phyloP scores from a whole-genome alignment of 352 stramenopile species.

The Pythium biforme region DNA sequence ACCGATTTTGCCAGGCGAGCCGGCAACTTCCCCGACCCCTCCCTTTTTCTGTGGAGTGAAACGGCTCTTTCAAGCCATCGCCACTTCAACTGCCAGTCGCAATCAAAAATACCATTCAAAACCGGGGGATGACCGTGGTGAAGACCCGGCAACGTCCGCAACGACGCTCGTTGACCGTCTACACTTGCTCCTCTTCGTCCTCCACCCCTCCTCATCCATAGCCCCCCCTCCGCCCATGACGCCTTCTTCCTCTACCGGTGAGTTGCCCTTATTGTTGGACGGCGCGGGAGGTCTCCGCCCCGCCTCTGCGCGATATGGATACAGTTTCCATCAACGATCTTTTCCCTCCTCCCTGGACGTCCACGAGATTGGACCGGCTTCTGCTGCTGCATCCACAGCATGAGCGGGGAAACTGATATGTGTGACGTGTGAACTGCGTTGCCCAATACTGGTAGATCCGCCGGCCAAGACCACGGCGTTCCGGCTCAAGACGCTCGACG shows the following conservation, averaged over 20 bases:
- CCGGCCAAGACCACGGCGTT: constrained; percentile 18
- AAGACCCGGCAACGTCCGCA: not conserved
- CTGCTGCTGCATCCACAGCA: not conserved
- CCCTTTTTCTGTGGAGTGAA: not conserved
- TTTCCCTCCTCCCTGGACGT: not conserved
- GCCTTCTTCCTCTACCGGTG: not conserved
- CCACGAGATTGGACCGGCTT: constrained; percentile 3
- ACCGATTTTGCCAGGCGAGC: constrained; percentile 13
- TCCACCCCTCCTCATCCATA: not conserved
- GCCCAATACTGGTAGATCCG: not conserved
- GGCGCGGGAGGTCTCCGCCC: not conserved
- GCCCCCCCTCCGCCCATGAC: not conserved
- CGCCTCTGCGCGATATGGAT: constrained; percentile 14
- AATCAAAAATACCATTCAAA: not conserved
- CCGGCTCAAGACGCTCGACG: constrained; percentile 50
- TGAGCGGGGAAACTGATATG: not conserved
- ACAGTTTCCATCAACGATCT: constrained; percentile 16
- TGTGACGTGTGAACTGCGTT: not conserved
- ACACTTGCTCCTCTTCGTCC: not conserved
- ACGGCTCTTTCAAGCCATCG: not conserved
- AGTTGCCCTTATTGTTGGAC: too few species aligned
- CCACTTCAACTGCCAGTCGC: not conserved
- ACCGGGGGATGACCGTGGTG: not conserved
- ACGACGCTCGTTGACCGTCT: not conserved
- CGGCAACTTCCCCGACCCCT: not conserved